phyloP scores from a whole-genome alignment of 345 rosid species.

The Linum tenue region DNA sequence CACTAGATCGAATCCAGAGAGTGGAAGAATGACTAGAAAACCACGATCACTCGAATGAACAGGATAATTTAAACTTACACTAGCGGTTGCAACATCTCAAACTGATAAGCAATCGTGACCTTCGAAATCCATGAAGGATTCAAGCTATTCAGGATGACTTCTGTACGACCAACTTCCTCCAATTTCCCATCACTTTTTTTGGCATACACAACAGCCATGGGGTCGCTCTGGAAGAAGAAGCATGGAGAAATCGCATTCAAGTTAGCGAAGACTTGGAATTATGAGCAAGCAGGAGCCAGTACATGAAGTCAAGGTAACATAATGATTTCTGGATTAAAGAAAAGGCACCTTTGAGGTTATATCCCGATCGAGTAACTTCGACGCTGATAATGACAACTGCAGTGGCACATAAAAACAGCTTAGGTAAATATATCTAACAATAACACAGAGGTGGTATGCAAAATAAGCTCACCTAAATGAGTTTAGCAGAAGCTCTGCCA shows the following conservation, averaged over 20 bases:
- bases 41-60: neutral
- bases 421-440: neutral
- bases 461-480: neutral
- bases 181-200: slow-evolving; percentile 53
- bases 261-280: neutral
- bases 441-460: neutral
- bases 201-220: slow-evolving; percentile 54
- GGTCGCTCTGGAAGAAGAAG: slow-evolving; percentile 61
- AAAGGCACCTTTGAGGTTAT: slow-evolving; percentile 58
- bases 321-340: neutral
- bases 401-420: slow-evolving; percentile 5
- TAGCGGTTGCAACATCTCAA: slow-evolving; percentile 66
- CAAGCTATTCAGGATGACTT: slow-evolving; percentile 58
- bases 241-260: neutral
- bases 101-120: slow-evolving; percentile 56
- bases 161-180: slow-evolving; percentile 84
- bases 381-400: slow-evolving; percentile 70
- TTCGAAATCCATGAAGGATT: slow-evolving; percentile 78
- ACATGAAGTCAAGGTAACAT: neutral
- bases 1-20: neutral
- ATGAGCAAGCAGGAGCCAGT: slow-evolving; percentile 1
- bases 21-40: neutral
- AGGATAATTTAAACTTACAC: slow-evolving; percentile 33
- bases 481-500: neutral
- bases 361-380: slow-evolving; percentile 63